A percentile compares a stretch with the other conserved stretches of the same genome.
Conservation (phyloP, 2,329 filamentous ascomycete species). For the Beauveria bassiana region DNA sequence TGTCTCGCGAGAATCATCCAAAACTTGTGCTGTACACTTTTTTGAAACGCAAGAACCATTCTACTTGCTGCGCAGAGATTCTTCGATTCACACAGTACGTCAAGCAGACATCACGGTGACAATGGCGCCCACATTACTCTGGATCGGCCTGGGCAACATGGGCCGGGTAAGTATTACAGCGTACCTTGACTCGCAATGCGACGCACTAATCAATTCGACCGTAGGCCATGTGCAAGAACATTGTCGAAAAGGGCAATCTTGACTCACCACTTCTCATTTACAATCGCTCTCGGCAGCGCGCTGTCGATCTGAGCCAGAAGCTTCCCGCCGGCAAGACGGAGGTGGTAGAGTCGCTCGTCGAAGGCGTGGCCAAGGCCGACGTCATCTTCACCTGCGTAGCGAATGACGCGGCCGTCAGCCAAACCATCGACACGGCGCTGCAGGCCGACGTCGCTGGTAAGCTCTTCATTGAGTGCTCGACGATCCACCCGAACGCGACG, state of each 20-base stretch:
- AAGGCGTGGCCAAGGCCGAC: constrained; percentile 60
- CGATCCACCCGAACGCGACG: constrained; percentile 76
- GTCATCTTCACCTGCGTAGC: constrained; percentile 78
- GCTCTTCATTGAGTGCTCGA: constrained; percentile 80
- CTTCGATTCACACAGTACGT: neutral
- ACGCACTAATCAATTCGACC: neutral
- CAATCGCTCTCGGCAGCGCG: constrained; percentile 66
- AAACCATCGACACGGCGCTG: constrained; percentile 52
- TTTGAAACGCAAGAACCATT: neutral
- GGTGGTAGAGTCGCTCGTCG: constrained; percentile 55
- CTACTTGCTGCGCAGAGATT: neutral
- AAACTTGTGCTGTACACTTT: neutral
- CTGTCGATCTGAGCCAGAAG: constrained; percentile 53
- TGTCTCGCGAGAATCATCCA: neutral
- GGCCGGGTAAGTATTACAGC: constrained; percentile 54
- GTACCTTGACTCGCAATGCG: constrained; percentile 3
- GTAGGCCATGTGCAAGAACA: constrained; percentile 80
- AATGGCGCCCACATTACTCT: constrained; percentile 59
- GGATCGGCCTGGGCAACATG: constrained; percentile 84
- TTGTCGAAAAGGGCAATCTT: constrained; percentile 68
- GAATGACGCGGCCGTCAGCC: constrained; percentile 66
- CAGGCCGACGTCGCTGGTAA: constrained; percentile 54
- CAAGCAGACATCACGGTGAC: neutral
- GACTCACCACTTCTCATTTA: constrained; percentile 66
- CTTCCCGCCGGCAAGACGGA: constrained; percentile 55